Conservation (phyloP, 202 grass and related monocot species). For the Dendrocalamus latiflorus region DNA sequence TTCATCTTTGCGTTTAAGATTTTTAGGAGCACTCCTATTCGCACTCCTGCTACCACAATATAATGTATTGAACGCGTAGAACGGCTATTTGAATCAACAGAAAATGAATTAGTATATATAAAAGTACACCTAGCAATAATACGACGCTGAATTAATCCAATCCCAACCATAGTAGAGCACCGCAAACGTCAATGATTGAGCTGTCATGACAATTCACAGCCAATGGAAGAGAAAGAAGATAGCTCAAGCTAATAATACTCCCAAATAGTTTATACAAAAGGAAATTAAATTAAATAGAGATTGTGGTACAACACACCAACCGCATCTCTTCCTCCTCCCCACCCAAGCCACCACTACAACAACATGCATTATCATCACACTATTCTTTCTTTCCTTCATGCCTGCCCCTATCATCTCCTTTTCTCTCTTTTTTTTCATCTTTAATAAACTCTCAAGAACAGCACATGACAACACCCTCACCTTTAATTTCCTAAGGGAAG, state of each 20-base stretch:
- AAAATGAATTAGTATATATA: neutral
- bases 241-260: neutral
- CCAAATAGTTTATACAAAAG: slow-evolving; percentile 38
- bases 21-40: too few relatives aligned
- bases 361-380: slow-evolving; percentile 29
- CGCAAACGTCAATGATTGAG: slow-evolving; percentile 21
- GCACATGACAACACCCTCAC: neutral
- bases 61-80: neutral
- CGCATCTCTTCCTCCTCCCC: slow-evolving; percentile 6
- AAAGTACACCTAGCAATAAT: slow-evolving; percentile 7
- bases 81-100: too few relatives aligned
- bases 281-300: slow-evolving; percentile 40
- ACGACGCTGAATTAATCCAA: slow-evolving; percentile 1
- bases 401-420: too few relatives aligned
- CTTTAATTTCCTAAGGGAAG: neutral
- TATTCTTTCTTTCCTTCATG: neutral
- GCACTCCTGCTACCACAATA: too few relatives aligned
- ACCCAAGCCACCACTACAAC: slow-evolving; percentile 20
- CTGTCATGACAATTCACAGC: slow-evolving; percentile 23
- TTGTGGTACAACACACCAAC: slow-evolving; percentile 32
- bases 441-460: slow-evolving; percentile 17
- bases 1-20: too few relatives aligned
- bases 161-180: neutral
- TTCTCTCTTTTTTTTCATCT: too few relatives aligned
- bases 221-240: neutral